Evolutionary conservation across 1,284 basidiomycete genomes (phyloP).

Genomic region (Apiotrichum porosum): DNA sequence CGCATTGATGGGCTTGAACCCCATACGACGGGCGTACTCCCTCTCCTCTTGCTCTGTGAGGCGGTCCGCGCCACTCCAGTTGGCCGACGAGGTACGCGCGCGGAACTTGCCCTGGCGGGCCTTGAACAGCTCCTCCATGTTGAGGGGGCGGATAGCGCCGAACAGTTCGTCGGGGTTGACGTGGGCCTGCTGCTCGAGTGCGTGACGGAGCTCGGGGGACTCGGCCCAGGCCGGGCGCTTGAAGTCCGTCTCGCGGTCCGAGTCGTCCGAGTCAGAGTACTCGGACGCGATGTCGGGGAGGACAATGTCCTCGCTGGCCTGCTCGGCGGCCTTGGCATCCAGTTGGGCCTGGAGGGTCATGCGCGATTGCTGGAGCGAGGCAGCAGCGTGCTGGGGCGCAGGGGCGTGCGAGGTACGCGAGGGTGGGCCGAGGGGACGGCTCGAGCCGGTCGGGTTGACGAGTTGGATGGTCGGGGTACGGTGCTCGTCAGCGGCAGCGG

Average conservation of each 20-base stretch:
- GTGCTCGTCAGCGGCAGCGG: conserved; percentile 8
- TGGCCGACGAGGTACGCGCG: conserved; percentile 83
- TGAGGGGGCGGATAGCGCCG: conserved; percentile 72
- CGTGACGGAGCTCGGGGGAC: conserved; percentile 72
- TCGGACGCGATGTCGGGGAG: conserved; percentile 91
- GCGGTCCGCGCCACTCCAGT: conserved; percentile 81
- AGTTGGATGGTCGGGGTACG: conserved; percentile 21
- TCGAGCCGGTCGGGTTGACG: conserved; percentile 12
- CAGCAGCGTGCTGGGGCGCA: conserved; percentile 25
- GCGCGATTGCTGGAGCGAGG: conserved; percentile 38
- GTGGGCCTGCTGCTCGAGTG: conserved; percentile 70
- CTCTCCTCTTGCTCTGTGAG: conserved; percentile 75
- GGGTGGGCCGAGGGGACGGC: conserved; percentile 33
- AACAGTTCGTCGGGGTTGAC: conserved; percentile 91
- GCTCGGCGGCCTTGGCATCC: conserved; percentile 51
- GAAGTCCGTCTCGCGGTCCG: conserved; percentile 58
- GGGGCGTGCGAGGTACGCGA: conserved; percentile 22
- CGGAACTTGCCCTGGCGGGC: conserved; percentile 64
- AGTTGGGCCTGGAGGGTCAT: conserved; percentile 41
- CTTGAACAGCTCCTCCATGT: conserved; percentile 65
- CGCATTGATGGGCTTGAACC: conserved; percentile 55
- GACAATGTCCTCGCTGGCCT: conserved; percentile 57
- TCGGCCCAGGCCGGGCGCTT: conserved; percentile 78
- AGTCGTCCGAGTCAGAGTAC: conserved; percentile 91
- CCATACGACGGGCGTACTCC: conserved; percentile 85